Percentiles rank a stretch among this genome's conserved stretches.
These are phyloP conservation scores for Aquilaria yunnanensis DNA, from an alignment of 345 rosid species.

Conservation along the genomic window DNA sequence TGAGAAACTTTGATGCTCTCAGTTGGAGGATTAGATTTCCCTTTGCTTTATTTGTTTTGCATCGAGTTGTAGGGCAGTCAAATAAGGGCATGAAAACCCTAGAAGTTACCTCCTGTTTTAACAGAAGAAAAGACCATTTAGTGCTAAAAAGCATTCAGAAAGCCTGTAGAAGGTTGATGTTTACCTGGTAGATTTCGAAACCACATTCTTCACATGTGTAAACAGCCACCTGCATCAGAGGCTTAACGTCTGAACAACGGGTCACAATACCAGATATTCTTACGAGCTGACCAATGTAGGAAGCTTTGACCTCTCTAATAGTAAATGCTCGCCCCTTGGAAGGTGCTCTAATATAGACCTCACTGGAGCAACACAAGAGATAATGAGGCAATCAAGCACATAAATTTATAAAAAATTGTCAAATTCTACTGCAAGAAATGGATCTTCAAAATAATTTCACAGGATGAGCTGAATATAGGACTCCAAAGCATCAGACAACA, in stretches of 20 bases:
- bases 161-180: constrained; percentile 1
- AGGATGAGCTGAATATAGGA: no score
- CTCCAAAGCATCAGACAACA: no score
- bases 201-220: constrained; percentile 98
- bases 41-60: constrained; percentile 51
- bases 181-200: constrained; percentile 93
- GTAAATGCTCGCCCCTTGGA: constrained; percentile 75
- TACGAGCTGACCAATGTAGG: constrained; percentile 89
- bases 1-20: constrained; percentile 91
- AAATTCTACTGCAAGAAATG: no score
- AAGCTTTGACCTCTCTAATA: constrained; percentile 94
- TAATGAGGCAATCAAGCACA: constrained; percentile 8
- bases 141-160: not conserved
- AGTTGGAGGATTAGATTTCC: constrained; percentile 97
- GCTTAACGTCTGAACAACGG: constrained; percentile 98
- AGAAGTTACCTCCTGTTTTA: constrained; percentile 80
- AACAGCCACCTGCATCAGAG: constrained; percentile 95
- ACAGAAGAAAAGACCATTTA: not conserved
- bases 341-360: constrained; percentile 77
- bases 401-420: not conserved
- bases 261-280: constrained; percentile 90
- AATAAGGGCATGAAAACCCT: constrained; percentile 92
- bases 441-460: no score
- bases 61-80: constrained; percentile 76
- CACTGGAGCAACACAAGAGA: constrained; percentile 42